A percentile compares a stretch with the other conserved stretches of the same genome.
phyloP scores from a whole-genome alignment of 2,329 filamentous ascomycete species.

The Alternaria triticina region DNA sequence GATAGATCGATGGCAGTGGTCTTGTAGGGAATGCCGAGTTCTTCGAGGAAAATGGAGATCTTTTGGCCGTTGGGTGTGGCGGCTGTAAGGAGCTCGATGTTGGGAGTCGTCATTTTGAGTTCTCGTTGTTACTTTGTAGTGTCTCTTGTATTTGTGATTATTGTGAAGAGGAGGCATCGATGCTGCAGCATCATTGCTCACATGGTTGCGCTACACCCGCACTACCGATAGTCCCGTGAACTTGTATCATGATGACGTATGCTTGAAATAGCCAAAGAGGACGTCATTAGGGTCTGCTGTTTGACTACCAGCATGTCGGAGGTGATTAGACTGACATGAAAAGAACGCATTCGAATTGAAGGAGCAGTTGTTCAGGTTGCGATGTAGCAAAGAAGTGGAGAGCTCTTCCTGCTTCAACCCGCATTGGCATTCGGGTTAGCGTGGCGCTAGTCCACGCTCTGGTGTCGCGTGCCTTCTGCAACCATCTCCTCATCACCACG shows the following conservation, averaged over 20 bases:
- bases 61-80: constrained; percentile 89
- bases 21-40: constrained; percentile 62
- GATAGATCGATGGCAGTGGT: constrained; percentile 62
- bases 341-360: not conserved
- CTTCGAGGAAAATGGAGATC: constrained; percentile 80
- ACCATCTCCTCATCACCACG: not conserved
- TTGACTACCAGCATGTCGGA: not conserved
- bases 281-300: not conserved
- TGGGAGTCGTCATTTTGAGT: constrained; percentile 34
- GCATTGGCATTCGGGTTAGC: not conserved
- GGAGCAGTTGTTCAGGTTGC: not conserved
- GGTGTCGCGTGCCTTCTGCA: not conserved
- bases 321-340: not conserved
- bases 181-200: constrained; percentile 7
- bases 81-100: constrained; percentile 77
- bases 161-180: not conserved
- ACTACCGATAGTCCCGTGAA: not conserved
- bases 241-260: not conserved
- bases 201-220: not conserved
- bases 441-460: not conserved
- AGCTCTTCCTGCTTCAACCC: not conserved
- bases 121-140: not conserved
- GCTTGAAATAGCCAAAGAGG: not conserved
- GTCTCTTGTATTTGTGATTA: not conserved
- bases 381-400: not conserved